Evolutionary conservation across 345 rosid genomes (phyloP).

Genomic region (Dovyalis caffra): DNA sequence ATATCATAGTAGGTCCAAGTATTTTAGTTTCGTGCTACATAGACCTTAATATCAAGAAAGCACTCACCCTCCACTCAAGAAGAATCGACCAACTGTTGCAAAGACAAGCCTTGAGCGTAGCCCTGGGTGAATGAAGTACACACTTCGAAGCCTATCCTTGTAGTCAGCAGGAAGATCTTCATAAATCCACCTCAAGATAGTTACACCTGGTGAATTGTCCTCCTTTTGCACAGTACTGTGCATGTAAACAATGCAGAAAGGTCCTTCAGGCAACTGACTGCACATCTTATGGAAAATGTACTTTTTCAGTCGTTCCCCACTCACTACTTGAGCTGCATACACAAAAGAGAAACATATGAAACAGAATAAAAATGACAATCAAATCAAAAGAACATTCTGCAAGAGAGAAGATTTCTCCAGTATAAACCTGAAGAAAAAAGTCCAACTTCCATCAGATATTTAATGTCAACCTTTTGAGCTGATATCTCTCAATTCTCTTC

Average conservation of each 20-base stretch:
- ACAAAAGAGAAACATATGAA: constrained; percentile 2
- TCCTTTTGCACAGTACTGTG: constrained; percentile 83
- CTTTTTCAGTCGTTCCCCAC: constrained; percentile 77
- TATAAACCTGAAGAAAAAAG: too few species aligned
- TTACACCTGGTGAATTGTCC: constrained; percentile 78
- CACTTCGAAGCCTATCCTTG: constrained; percentile 75
- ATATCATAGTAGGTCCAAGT: neutral
- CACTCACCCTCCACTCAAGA: constrained; percentile 86
- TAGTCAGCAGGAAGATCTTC: constrained; percentile 70
- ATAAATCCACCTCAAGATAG: constrained; percentile 90
- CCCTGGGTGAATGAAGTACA: constrained; percentile 89
- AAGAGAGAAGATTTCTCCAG: neutral
- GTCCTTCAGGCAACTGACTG: constrained; percentile 75
- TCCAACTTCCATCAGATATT: neutral
- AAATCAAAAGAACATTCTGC: too few species aligned
- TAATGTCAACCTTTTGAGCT: neutral
- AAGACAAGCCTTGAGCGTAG: constrained; percentile 75
- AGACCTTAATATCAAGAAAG: neutral
- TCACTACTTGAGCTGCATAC: constrained; percentile 73
- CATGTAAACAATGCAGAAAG: constrained; percentile 77
- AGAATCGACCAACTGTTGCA: constrained; percentile 91
- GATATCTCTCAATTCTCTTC: neutral
- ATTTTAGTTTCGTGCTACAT: neutral
- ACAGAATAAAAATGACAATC: neutral
- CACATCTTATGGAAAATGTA: constrained; percentile 69